Conservation (phyloP, 192 early-diverging fungal genomes). For the Gorgonomyces haynaldii region DNA sequence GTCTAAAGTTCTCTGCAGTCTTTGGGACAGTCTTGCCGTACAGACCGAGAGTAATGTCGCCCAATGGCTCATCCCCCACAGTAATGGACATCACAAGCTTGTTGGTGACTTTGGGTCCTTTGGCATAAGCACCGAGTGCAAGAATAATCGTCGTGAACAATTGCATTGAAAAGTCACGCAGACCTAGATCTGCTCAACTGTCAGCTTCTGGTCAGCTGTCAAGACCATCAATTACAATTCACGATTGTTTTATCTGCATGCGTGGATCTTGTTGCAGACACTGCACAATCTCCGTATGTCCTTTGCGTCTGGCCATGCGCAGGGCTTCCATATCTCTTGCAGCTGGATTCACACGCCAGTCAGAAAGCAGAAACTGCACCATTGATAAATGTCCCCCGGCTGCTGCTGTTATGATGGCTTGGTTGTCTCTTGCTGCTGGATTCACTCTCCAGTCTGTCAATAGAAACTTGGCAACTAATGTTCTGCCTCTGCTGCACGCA, state of each 20-base stretch:
- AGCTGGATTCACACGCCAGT: neutral
- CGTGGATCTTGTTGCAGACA: too few relatives aligned
- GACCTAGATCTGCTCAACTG: too few relatives aligned
- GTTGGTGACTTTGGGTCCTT: conserved; percentile 37
- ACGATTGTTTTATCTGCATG: too few relatives aligned
- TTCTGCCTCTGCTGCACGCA: neutral
- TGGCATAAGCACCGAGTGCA: conserved; percentile 25
- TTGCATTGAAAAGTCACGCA: too few relatives aligned
- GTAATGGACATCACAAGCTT: conserved; percentile 42
- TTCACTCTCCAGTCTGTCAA: neutral
- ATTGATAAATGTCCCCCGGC: neutral
- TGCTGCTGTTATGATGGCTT: neutral
- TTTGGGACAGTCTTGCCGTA: conserved; percentile 39
- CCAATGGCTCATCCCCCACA: conserved; percentile 31
- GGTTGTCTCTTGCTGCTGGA: neutral
- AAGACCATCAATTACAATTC: too few relatives aligned
- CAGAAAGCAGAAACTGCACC: neutral
- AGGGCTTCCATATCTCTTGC: neutral
- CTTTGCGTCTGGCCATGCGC: neutral
- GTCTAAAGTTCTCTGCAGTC: conserved; percentile 59
- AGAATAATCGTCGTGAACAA: too few relatives aligned
- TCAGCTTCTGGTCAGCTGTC: too few relatives aligned
- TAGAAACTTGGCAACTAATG: neutral
- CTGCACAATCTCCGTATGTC: neutral
- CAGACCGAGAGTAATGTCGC: conserved; percentile 35